These are phyloP conservation scores for Lotus japonicus DNA, from an alignment of 306 rosid genomes.

Conservation along the genomic window DNA sequence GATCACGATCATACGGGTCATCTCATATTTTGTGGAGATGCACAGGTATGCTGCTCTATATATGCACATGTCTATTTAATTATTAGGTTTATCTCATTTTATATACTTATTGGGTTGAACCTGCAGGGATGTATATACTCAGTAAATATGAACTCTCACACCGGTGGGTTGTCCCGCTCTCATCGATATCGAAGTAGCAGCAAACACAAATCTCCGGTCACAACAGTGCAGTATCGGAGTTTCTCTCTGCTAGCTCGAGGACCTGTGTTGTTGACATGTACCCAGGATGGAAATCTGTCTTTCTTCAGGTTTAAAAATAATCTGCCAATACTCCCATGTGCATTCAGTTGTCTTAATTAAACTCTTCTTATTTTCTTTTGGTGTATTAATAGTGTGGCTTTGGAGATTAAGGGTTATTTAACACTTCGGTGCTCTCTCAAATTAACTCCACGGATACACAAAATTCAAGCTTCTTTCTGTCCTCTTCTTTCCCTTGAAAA, in stretches of 20 bases:
- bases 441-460: slow-evolving; percentile 77
- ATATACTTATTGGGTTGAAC: slow-evolving; percentile 28
- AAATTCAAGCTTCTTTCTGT: slow-evolving; percentile 85
- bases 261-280: slow-evolving; percentile 85
- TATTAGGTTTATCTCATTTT: slow-evolving; percentile 14
- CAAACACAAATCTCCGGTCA: slow-evolving; percentile 71
- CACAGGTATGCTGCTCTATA: slow-evolving; percentile 42
- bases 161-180: slow-evolving; percentile 79
- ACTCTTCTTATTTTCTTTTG: slow-evolving; percentile 1
- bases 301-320: slow-evolving; percentile 73
- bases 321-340: slow-evolving; percentile 1
- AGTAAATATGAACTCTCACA: slow-evolving; percentile 76
- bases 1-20: slow-evolving; percentile 89
- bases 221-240: slow-evolving; percentile 84
- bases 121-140: slow-evolving; percentile 86
- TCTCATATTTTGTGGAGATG: slow-evolving; percentile 86
- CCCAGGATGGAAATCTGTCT: slow-evolving; percentile 85
- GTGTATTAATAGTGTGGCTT: slow-evolving; percentile 57
- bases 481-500: slow-evolving; percentile 96
- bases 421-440: slow-evolving; percentile 94
- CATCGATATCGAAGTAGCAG: slow-evolving; percentile 70
- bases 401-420: slow-evolving; percentile 89
- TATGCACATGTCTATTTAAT: slow-evolving; percentile 6
- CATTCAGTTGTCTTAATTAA: slow-evolving; percentile 15
- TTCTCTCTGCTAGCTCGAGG: slow-evolving; percentile 88